Conservation (phyloP, 768 basidiomycete genomes). For the Boletus subparvulus region DNA sequence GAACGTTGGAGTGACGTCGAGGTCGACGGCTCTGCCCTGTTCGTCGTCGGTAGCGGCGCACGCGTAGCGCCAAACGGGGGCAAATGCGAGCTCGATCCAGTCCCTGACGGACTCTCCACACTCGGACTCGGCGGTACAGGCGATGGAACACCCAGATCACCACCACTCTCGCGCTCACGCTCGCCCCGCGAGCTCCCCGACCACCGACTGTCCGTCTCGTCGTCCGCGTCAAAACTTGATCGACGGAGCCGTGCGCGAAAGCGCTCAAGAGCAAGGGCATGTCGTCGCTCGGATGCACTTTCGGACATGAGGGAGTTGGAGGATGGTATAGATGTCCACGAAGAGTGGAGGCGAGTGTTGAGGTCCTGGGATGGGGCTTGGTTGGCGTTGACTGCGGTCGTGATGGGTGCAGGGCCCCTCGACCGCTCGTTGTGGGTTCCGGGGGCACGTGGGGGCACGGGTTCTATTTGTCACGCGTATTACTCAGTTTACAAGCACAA, state of each 20-base stretch:
- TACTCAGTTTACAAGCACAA: neutral
- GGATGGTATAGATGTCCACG: constrained; percentile 33
- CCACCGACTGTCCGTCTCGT: constrained; percentile 27
- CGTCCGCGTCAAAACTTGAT: constrained; percentile 26
- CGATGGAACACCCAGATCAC: constrained; percentile 11
- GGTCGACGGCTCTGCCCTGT: constrained; percentile 3
- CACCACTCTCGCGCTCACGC: constrained; percentile 10
- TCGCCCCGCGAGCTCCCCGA: constrained; percentile 17
- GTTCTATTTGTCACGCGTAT: constrained; percentile 14
- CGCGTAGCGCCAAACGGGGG: constrained; percentile 2
- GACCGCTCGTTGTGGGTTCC: constrained; percentile 13
- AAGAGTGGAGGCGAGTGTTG: constrained; percentile 21
- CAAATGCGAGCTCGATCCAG: constrained; percentile 9
- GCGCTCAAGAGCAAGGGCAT: constrained; percentile 38
- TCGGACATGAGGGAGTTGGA: constrained; percentile 45
- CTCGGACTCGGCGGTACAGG: constrained; percentile 13
- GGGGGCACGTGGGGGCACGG: constrained; percentile 11
- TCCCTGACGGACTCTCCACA: constrained; percentile 13
- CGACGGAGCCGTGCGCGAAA: constrained; percentile 25
- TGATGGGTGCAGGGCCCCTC: constrained; percentile 15
- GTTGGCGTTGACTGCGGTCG: constrained; percentile 3
- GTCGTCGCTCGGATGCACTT: constrained; percentile 43
- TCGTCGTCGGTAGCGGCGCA: neutral
- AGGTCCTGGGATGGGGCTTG: constrained; percentile 13
- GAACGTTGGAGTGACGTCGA: constrained; percentile 20